These are phyloP conservation scores for Neovahlkampfia damariscottae DNA, from an alignment of 78 protist species.

Conservation along the genomic window DNA sequence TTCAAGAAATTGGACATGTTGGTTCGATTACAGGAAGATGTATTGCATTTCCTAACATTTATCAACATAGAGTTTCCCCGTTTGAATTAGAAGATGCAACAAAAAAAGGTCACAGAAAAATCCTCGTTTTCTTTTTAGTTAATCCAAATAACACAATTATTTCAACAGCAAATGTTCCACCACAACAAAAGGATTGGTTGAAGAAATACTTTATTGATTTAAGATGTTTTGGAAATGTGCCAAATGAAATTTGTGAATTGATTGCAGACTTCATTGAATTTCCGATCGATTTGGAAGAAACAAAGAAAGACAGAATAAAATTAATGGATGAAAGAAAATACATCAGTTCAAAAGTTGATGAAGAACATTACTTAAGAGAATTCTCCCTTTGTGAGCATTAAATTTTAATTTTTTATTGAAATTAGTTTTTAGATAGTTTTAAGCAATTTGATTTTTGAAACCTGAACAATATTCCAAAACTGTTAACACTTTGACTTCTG, in stretches of 20 bases:
- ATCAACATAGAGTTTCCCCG: constrained; percentile 23
- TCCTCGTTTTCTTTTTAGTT: constrained; percentile 9
- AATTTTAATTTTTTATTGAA: too few relatives aligned
- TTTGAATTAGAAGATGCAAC: constrained; percentile 3
- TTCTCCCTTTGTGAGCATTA: constrained; percentile 30
- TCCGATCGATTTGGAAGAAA: constrained; percentile 4
- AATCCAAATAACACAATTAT: too few relatives aligned
- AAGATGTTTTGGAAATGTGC: too few relatives aligned
- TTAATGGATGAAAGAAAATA: constrained; percentile 28
- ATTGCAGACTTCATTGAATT: neutral
- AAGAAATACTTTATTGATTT: too few relatives aligned
- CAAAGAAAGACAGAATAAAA: constrained; percentile 4
- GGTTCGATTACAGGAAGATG: neutral
- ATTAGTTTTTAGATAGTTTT: too few relatives aligned
- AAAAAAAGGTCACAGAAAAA: constrained; percentile 9
- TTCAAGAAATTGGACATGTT: neutral
- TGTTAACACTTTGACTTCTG: too few relatives aligned
- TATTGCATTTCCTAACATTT: constrained; percentile 26
- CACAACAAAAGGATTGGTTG: too few relatives aligned
- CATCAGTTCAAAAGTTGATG: neutral
- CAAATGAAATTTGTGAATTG: too few relatives aligned
- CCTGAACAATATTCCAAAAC: too few relatives aligned
- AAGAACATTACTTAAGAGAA: neutral
- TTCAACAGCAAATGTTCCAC: too few relatives aligned
- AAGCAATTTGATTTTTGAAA: too few relatives aligned